A percentile compares a stretch with the other conserved stretches of the same genome.
phyloP scores from a whole-genome alignment of 306 rosid genomes.

The Citrullus colocynthis region DNA sequence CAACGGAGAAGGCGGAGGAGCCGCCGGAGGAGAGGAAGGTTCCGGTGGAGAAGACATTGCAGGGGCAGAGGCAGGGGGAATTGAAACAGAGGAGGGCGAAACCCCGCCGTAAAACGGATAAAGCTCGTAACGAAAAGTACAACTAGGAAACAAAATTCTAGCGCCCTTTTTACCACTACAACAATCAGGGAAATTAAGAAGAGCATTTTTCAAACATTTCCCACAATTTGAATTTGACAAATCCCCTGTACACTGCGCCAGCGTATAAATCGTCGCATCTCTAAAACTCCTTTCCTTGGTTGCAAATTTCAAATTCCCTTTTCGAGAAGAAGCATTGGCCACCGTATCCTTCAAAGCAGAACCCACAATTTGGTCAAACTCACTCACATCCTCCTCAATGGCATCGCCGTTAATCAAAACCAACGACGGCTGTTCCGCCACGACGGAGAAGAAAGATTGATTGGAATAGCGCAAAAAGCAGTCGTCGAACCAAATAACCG shows the following conservation, averaged over 20 bases:
- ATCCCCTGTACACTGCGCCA: slow-evolving; percentile 5
- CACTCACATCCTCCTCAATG: background rate
- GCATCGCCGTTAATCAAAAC: background rate
- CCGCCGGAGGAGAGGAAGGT: too few relatives aligned
- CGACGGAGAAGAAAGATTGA: background rate
- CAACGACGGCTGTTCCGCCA: background rate
- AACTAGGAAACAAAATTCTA: background rate
- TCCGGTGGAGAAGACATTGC: background rate
- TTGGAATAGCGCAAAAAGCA: background rate
- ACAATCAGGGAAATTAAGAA: background rate
- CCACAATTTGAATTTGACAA: background rate
- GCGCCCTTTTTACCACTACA: background rate
- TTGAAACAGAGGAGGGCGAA: background rate
- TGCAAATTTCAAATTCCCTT: background rate
- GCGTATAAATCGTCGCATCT: background rate
- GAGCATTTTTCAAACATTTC: background rate
- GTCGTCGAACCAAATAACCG: background rate
- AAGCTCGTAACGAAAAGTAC: background rate
- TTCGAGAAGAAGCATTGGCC: background rate
- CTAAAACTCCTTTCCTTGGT: background rate
- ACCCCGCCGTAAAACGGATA: background rate
- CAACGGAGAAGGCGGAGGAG: too few relatives aligned
- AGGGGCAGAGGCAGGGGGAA: background rate
- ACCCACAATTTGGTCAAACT: background rate
- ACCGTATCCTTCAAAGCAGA: background rate